Base-by-base conservation (phyloP, 1,139 yeast species). In the Yamadazyma atlantica region DNA sequence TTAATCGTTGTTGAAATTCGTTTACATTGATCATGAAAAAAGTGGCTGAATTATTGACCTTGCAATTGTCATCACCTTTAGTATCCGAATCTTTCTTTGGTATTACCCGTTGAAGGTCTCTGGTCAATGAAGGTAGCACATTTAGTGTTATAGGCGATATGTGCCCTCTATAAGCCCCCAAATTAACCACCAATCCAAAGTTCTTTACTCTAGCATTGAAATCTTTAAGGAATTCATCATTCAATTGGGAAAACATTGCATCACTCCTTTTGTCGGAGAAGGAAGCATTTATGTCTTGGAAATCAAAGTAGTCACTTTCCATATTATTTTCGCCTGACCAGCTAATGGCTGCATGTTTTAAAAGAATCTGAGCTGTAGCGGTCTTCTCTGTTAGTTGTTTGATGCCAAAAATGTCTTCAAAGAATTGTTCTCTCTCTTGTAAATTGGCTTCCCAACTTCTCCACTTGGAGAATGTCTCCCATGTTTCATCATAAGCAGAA, bases 401-500 rank as follows among this genome's bases (percentile, higher is more conserved):
- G 10, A 45, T 33, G 9, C 39, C 36, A 43, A 78, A 79, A 1
- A 75, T 67, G 30, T 60, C 57, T 16, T 63, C 63, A 48, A 82
- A 77, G 40, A 82, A 69, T 36, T 67, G 73, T 36, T 82, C 73
- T 33, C 80, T 66, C 31, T 78, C 78, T 9, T 50, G 53, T 13
- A 54, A 53, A 36, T 67, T 63, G 3, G 73, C 79, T 49, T 90
- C 97, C 97, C 97, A 92, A 40, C 81, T 78, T 66, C 97, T 77
- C 97, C 97, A 90, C n/a, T 73, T 69, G 0, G 82, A 68, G 52
- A 88, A 87, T 0, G 82, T 69, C 3, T 69, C 65, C 32, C 76
- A 59, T 2, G 85, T 85, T 17, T 71, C 73, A 9, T 66, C 66
- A 42, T 71, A 68, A 0, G 89, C 86, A 48, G 71, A 66, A 0